Evolutionary conservation across 106 monocot species (phyloP), one percentile per base, ranked within the genome.

Genomic region (Xerophyta viscosa): DNA sequence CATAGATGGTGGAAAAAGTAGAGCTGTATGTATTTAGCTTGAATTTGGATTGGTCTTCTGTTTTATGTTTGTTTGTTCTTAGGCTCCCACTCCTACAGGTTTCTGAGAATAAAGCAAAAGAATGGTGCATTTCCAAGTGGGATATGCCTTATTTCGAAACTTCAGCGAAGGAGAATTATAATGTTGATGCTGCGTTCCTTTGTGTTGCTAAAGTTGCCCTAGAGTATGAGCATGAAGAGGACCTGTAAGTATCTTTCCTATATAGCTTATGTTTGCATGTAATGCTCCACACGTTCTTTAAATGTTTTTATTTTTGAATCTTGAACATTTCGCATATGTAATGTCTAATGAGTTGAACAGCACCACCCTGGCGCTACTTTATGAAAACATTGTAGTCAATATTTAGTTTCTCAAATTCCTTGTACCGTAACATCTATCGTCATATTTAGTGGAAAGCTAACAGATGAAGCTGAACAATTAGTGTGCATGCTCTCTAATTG

Each of bases 71-170:
- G 46, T 20, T 6, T 46, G 1, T 65, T 54, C 14, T 53, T 39
- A 39, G 33, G 20, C 36, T 28, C 26, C 28, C 46, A 13, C 27
- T 2, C 23, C 56, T 36, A 8, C 64, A 89, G 88, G 89, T 90
- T 50, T 80, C 89, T 22, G 84, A 90, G 66, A 80, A 90, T 56
- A 90, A 84, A 49, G 89, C 80, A 18, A 84, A 28, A 37, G 80
- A 76, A 42, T 90, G 84, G 80, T 90, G 89, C 62, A 77, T 70
- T 6, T 91, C 86, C 10, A 91, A 91, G 60, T 85, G 91, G 6
- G 78, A 82, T 56, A 86, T 86, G 42, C 86, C 85, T 30, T 91
- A 91, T 56, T 91, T 85, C 49, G 91, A 91, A 65, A 85, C 85
- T 26, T 91, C 85, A 55, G 91, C 91, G 13, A 91, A 91, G 65